A percentile compares a stretch with the other conserved stretches of the same genome.
phyloP scores from a whole-genome alignment of 1,284 basidiomycete genomes.

The Moesziomyces globuligerus region DNA sequence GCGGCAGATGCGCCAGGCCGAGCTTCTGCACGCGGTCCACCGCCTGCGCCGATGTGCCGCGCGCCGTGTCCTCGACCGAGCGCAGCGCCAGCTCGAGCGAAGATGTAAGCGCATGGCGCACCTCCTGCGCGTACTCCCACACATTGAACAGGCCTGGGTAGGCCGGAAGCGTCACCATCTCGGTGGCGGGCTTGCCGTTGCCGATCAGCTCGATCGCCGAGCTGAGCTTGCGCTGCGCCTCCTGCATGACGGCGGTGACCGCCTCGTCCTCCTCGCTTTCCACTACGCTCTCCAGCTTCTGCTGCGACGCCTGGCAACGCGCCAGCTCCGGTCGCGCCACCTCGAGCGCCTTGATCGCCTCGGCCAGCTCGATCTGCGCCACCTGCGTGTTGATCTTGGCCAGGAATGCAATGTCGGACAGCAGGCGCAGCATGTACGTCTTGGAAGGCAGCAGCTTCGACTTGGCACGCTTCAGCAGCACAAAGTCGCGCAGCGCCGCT shows the following conservation, averaged over 20 bases:
- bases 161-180: constrained; percentile 71
- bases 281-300: constrained; percentile 80
- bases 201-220: constrained; percentile 81
- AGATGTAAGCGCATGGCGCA: constrained; percentile 79
- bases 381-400: constrained; percentile 86
- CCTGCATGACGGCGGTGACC: constrained; percentile 72
- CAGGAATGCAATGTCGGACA: constrained; percentile 88
- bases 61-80: constrained; percentile 84
- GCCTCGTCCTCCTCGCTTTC: constrained; percentile 83
- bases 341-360: constrained; percentile 78
- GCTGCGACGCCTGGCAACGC: constrained; percentile 77
- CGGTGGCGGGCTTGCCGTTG: constrained; percentile 74
- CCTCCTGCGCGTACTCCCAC: constrained; percentile 89
- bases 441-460: constrained; percentile 96
- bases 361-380: constrained; percentile 81
- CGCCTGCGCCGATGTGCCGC: constrained; percentile 76
- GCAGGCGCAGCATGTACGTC: constrained; percentile 88
- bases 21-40: constrained; percentile 77
- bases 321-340: constrained; percentile 74
- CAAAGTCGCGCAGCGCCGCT: constrained; percentile 90
- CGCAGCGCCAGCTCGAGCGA: constrained; percentile 85
- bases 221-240: constrained; percentile 71
- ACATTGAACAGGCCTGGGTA: constrained; percentile 88
- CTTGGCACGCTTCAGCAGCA: constrained; percentile 91
- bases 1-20: constrained; percentile 82